Conservation (phyloP, 495 filamentous ascomycete genomes). For the Saxispiralis lemnorum region DNA sequence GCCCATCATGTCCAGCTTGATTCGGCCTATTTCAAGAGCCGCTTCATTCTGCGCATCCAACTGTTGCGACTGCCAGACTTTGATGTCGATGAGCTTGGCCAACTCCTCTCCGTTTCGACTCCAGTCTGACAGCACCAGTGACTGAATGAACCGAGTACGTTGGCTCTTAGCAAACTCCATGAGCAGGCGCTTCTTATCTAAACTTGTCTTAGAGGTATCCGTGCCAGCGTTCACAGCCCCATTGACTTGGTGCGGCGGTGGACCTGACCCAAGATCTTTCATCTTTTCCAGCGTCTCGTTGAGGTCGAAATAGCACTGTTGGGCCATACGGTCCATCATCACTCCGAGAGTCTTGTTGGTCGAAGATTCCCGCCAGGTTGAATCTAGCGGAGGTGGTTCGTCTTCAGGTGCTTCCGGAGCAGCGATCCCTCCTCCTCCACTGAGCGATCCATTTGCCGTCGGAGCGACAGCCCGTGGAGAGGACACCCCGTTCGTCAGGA, state of each 20-base stretch:
- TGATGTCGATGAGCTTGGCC: constrained; percentile 68
- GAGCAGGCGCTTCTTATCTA: constrained; percentile 61
- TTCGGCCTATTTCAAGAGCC: constrained; percentile 42
- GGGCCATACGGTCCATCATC: constrained; percentile 57
- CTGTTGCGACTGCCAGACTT: constrained; percentile 47
- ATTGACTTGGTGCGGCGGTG: constrained; percentile 28
- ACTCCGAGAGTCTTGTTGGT: constrained; percentile 12
- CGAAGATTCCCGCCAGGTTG: constrained; percentile 6
- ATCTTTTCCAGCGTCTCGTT: constrained; percentile 51
- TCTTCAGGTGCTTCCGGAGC: constrained; percentile 1
- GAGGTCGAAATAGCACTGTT: constrained; percentile 65
- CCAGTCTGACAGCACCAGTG: constrained; percentile 77
- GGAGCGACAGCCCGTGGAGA: not conserved
- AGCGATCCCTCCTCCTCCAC: not conserved
- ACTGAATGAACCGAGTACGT: constrained; percentile 68
- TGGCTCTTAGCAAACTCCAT: constrained; percentile 51
- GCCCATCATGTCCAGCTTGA: constrained; percentile 47
- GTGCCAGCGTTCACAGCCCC: constrained; percentile 29
- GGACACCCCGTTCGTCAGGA: constrained; percentile 4
- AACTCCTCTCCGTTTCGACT: constrained; percentile 59
- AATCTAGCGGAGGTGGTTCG: constrained; percentile 9
- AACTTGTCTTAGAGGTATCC: constrained; percentile 40
- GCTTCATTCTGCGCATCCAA: constrained; percentile 37
- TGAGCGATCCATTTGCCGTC: not conserved
- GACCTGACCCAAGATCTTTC: constrained; percentile 28